Evolutionary conservation across 2,329 filamentous ascomycete species (phyloP).

Genomic region (Neoscytalidium dimidiatum): DNA sequence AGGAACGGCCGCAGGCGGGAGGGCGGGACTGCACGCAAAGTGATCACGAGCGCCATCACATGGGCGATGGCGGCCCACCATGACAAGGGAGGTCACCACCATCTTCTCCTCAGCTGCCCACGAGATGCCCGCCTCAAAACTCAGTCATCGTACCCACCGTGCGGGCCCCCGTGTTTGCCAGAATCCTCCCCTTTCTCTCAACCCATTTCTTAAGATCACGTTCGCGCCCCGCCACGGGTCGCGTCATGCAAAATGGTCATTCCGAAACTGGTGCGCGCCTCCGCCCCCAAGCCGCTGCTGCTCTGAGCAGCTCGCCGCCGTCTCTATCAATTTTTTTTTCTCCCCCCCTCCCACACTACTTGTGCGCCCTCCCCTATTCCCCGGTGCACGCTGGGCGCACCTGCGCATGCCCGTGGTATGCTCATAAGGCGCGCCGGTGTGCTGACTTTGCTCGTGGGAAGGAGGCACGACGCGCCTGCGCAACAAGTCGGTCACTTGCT

Average conservation of each 20-base stretch:
- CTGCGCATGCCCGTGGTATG: slow-evolving; percentile 3
- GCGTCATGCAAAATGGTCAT: slow-evolving; percentile 15
- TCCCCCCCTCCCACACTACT: neutral
- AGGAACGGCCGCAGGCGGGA: slow-evolving; percentile 15
- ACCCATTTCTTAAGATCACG: neutral
- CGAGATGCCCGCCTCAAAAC: slow-evolving; percentile 14
- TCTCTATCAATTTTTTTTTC: neutral
- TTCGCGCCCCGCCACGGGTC: neutral
- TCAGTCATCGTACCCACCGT: slow-evolving; percentile 12
- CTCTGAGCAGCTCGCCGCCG: neutral
- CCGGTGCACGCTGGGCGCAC: neutral
- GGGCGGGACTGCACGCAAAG: neutral
- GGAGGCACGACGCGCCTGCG: neutral
- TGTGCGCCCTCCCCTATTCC: neutral
- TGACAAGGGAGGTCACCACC: slow-evolving; percentile 11
- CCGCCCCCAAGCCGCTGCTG: slow-evolving; percentile 4
- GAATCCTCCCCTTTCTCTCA: neutral
- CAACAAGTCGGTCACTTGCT: neutral
- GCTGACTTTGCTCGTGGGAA: neutral
- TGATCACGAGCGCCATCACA: slow-evolving; percentile 17
- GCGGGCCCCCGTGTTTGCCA: slow-evolving; percentile 6
- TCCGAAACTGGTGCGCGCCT: slow-evolving; percentile 11
- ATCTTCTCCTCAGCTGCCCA: slow-evolving; percentile 8
- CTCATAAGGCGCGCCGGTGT: slow-evolving; percentile 9
- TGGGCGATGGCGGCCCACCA: slow-evolving; percentile 12